These are phyloP conservation scores for Bipolaris zeicola DNA, from an alignment of 2,329 filamentous ascomycete genomes.

Conservation along the genomic window DNA sequence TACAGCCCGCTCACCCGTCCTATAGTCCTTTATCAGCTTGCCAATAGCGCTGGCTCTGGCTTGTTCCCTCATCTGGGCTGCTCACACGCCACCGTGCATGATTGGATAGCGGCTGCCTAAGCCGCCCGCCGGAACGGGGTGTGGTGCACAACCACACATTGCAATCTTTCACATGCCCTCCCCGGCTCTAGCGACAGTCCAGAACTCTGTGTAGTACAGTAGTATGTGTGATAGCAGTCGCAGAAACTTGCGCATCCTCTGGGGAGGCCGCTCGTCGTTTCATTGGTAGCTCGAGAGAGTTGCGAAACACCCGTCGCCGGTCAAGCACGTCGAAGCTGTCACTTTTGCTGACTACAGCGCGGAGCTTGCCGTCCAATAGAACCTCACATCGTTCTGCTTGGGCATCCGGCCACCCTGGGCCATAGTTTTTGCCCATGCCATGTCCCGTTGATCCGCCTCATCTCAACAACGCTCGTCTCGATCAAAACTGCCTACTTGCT, in stretches of 20 bases:
- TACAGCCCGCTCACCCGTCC: neutral
- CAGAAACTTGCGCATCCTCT: neutral
- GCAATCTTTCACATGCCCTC: neutral
- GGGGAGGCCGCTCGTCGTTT: neutral
- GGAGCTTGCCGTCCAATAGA: slow-evolving; percentile 14
- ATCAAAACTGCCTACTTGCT: neutral
- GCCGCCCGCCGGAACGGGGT: neutral
- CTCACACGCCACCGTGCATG: neutral
- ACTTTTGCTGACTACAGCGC: slow-evolving; percentile 9
- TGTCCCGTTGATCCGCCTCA: neutral
- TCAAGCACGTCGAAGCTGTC: slow-evolving; percentile 25
- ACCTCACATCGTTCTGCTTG: neutral
- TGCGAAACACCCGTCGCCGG: slow-evolving; percentile 11
- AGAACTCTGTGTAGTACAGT: neutral
- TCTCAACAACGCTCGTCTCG: neutral
- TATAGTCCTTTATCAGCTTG: neutral
- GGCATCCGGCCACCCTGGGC: slow-evolving; percentile 3
- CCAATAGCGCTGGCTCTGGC: neutral
- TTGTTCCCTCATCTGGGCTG: neutral
- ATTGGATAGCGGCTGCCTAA: neutral
- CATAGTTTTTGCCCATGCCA: slow-evolving; percentile 1
- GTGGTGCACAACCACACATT: neutral
- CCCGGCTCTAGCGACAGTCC: neutral
- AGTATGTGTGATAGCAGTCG: neutral
- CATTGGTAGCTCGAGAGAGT: neutral